Percentiles rank a stretch among this genome's conserved stretches.
These are phyloP conservation scores for Sicyos edulis DNA, from an alignment of 306 rosid genomes.

Conservation along the genomic window DNA sequence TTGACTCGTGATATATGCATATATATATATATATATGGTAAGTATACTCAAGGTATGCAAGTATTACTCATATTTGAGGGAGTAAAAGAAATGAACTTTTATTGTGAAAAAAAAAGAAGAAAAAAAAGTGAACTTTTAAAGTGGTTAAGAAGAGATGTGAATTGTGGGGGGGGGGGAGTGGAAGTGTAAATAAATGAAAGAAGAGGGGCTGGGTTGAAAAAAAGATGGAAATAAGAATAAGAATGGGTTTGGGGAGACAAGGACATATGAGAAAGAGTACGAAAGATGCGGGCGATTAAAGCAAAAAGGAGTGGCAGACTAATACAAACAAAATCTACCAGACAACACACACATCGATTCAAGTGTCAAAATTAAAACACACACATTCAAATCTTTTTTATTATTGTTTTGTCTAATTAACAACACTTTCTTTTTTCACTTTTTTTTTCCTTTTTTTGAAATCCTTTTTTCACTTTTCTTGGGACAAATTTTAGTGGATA, in stretches of 20 bases:
- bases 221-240: conserved; percentile 27
- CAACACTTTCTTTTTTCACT: neutral
- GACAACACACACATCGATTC: conserved; percentile 38
- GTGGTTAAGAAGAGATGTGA: neutral
- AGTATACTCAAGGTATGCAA: no score
- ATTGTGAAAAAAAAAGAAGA: no score
- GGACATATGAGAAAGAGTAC: conserved; percentile 57
- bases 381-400: neutral
- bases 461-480: neutral
- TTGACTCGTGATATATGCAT: no score
- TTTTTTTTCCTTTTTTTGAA: neutral
- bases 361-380: conserved; percentile 19
- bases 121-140: no score
- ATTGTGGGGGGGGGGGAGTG: neutral
- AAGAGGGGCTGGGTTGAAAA: neutral
- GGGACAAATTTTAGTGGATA: no score
- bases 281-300: conserved; percentile 69
- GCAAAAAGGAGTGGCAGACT: conserved; percentile 17
- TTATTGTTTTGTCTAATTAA: neutral
- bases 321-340: conserved; percentile 35
- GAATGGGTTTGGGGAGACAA: conserved; percentile 36
- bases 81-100: no score
- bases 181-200: neutral
- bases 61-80: no score
- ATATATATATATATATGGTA: no score